Evolutionary conservation across 1,139 yeast species (phyloP).

Genomic region (Blastobotrys arbuscula): DNA sequence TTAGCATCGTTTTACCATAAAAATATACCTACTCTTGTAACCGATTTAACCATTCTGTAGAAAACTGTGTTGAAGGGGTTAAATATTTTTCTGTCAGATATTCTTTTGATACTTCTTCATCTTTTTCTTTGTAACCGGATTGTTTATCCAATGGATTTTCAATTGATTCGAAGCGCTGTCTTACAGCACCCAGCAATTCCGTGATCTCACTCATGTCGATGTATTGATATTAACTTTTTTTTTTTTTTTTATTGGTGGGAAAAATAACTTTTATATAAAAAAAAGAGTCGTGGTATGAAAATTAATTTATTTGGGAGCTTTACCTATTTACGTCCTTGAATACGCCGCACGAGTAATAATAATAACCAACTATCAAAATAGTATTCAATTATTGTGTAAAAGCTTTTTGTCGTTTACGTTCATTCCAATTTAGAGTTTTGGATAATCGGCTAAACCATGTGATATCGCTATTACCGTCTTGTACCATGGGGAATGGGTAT

Average conservation of each 20-base stretch:
- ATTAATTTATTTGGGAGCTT: not conserved
- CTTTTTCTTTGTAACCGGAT: not conserved
- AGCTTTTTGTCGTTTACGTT: constrained; percentile 40
- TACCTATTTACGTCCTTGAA: not conserved
- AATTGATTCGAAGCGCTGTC: constrained; percentile 6
- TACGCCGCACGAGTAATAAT: not conserved
- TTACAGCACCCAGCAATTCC: not conserved
- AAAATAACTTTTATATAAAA: too few species aligned
- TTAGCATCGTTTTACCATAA: constrained; percentile 14
- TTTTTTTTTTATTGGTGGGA: not conserved
- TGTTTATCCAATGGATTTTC: constrained; percentile 2
- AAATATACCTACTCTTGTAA: constrained; percentile 30
- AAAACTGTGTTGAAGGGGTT: constrained; percentile 31
- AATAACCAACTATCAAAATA: not conserved
- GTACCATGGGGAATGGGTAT: constrained; percentile 72
- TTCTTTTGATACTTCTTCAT: constrained; percentile 16
- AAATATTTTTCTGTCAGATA: constrained; percentile 28
- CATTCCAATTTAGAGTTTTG: constrained; percentile 51
- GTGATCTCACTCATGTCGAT: not conserved
- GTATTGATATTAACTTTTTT: not conserved
- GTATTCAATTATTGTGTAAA: constrained; percentile 4
- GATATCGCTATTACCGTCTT: constrained; percentile 37
- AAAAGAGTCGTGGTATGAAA: not conserved
- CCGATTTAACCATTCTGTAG: constrained; percentile 32
- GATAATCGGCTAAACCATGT: constrained; percentile 48